These are phyloP conservation scores for Penicillium canariense DNA, from an alignment of 495 filamentous ascomycete species.

Conservation along the genomic window DNA sequence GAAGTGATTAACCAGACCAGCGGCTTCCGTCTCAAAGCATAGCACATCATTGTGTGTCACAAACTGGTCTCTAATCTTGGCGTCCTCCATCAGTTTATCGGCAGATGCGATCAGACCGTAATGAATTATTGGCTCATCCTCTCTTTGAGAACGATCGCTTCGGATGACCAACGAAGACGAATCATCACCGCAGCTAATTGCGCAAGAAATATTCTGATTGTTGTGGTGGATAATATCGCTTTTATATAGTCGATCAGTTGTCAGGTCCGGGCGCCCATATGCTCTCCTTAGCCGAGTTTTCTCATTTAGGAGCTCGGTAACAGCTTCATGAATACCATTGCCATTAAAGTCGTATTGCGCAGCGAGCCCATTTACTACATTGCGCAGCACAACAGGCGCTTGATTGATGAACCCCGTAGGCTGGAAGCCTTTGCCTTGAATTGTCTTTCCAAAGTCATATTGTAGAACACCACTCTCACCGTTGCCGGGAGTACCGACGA, in stretches of 20 bases:
- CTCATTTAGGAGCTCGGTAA: slow-evolving; percentile 19
- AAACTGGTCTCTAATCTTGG: slow-evolving; percentile 24
- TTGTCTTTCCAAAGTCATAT: slow-evolving; percentile 37
- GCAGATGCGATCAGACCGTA: slow-evolving; percentile 31
- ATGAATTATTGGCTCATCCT: slow-evolving; percentile 25
- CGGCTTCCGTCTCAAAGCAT: slow-evolving; percentile 44
- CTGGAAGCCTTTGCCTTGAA: slow-evolving; percentile 16
- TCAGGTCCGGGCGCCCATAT: slow-evolving; percentile 26
- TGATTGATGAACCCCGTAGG: slow-evolving; percentile 33
- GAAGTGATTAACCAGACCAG: slow-evolving; percentile 38
- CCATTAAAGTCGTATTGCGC: slow-evolving; percentile 13
- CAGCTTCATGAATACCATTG: slow-evolving; percentile 20
- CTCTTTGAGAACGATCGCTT: slow-evolving; percentile 18
- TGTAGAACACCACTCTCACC: slow-evolving; percentile 34
- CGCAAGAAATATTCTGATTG: slow-evolving; percentile 21
- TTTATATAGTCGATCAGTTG: slow-evolving; percentile 36
- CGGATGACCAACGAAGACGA: slow-evolving; percentile 24
- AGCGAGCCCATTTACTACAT: slow-evolving; percentile 17
- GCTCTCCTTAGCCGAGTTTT: slow-evolving; percentile 20
- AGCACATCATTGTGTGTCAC: slow-evolving; percentile 31
- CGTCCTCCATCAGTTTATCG: slow-evolving; percentile 28
- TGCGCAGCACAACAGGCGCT: slow-evolving; percentile 24
- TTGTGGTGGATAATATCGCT: slow-evolving; percentile 24
- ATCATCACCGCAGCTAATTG: slow-evolving; percentile 23
- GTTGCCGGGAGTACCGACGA: slow-evolving; percentile 32